These are phyloP conservation scores for Fusarium odoratissimum DNA, from an alignment of 2,329 filamentous ascomycete species.

Conservation along the genomic window DNA sequence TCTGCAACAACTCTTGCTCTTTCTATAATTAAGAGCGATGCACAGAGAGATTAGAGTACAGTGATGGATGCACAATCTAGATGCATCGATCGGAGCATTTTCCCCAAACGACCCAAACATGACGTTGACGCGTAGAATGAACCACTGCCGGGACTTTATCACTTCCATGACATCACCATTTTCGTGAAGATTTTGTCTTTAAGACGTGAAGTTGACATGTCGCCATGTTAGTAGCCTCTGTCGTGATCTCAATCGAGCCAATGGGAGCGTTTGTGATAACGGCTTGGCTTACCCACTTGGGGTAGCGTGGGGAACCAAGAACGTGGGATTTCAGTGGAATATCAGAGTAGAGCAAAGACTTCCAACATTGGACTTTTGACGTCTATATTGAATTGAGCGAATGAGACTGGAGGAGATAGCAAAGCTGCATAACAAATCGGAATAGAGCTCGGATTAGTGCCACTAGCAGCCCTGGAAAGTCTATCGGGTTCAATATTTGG, in stretches of 20 bases:
- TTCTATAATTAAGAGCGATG: neutral
- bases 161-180: constrained; percentile 14
- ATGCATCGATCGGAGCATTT: neutral
- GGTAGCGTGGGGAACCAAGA: neutral
- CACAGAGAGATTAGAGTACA: neutral
- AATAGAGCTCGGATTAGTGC: fast-evolving
- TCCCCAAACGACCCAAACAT: neutral
- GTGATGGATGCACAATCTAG: neutral
- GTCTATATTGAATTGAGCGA: fast-evolving
- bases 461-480: neutral
- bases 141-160: neutral
- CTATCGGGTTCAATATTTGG: fast-evolving
- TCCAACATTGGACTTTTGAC: no score
- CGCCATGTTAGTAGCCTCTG: constrained; percentile 24
- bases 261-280: neutral
- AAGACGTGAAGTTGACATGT: neutral
- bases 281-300: neutral
- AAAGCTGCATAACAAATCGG: no score
- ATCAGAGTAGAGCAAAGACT: neutral
- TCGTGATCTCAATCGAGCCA: constrained; percentile 15
- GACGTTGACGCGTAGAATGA: neutral
- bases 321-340: neutral
- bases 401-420: fast-evolving
- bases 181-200: neutral
- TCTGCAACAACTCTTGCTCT: neutral